These are phyloP conservation scores for Inonotus obliquus DNA, from an alignment of 1,284 basidiomycete species.

Conservation along the genomic window DNA sequence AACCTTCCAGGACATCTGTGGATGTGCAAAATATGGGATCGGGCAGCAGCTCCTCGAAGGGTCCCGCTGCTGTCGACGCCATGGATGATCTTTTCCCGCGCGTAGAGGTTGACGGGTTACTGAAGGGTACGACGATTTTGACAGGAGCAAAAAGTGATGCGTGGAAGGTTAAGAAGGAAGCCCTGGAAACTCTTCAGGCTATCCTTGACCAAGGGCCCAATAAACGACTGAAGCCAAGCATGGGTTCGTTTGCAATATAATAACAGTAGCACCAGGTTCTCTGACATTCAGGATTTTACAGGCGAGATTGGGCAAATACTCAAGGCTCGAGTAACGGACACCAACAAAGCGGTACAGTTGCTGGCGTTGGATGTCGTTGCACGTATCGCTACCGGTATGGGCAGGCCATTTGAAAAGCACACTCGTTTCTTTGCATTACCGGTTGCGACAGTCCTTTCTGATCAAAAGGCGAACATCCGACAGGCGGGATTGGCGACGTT, in stretches of 20 bases:
- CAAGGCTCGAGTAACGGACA: slow-evolving; percentile 86
- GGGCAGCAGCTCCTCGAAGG: slow-evolving; percentile 30
- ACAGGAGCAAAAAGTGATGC: slow-evolving; percentile 85
- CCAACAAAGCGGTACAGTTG: slow-evolving; percentile 91
- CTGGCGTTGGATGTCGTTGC: slow-evolving; percentile 89
- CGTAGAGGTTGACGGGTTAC: slow-evolving; percentile 85
- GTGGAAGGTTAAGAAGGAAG: slow-evolving; percentile 98
- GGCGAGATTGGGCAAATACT: slow-evolving; percentile 89
- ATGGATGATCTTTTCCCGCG: slow-evolving; percentile 94
- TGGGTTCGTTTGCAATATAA: slow-evolving; percentile 52
- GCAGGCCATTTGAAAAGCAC: slow-evolving; percentile 91
- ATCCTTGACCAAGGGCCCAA: slow-evolving; percentile 88
- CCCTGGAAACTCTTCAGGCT: slow-evolving; percentile 79
- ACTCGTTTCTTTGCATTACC: slow-evolving; percentile 73
- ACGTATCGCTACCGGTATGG: slow-evolving; percentile 91
- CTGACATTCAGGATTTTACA: slow-evolving; percentile 28
- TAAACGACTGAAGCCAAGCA: slow-evolving; percentile 85
- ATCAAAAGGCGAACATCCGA: slow-evolving; percentile 90
- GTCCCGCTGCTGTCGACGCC: slow-evolving; percentile 54
- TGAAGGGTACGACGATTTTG: slow-evolving; percentile 82
- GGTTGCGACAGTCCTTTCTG: slow-evolving; percentile 82
- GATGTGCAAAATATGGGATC: slow-evolving; percentile 59
- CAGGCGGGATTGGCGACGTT: slow-evolving; percentile 76
- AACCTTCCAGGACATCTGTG: slow-evolving; percentile 71
- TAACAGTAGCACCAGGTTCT: slow-evolving; percentile 7